These are phyloP conservation scores for Camillea tinctor DNA, from an alignment of 2,329 filamentous ascomycete species.

Conservation along the genomic window DNA sequence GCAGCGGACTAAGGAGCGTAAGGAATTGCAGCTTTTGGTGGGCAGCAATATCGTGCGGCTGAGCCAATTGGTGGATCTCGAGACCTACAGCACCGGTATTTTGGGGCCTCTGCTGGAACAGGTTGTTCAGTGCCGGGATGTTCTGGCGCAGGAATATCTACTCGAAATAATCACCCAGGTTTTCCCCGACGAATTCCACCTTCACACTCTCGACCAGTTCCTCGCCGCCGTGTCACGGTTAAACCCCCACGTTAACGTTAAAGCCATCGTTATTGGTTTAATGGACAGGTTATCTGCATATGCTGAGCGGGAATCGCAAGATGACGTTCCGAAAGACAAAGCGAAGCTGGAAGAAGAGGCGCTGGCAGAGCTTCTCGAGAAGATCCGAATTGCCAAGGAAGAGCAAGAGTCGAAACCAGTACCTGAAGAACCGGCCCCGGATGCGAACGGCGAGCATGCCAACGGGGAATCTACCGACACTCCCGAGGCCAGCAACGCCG, in stretches of 20 bases:
- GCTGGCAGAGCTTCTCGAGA: slow-evolving; percentile 73
- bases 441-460: slow-evolving; percentile 36
- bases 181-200: slow-evolving; percentile 96
- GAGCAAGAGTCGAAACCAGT: slow-evolving; percentile 32
- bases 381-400: slow-evolving; percentile 68
- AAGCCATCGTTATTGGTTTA: slow-evolving; percentile 93
- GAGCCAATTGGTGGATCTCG: slow-evolving; percentile 92
- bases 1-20: slow-evolving; percentile 87
- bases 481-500: slow-evolving; percentile 30
- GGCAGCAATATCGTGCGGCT: slow-evolving; percentile 94
- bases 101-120: slow-evolving; percentile 88
- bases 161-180: slow-evolving; percentile 98
- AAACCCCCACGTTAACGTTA: slow-evolving; percentile 96
- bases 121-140: slow-evolving; percentile 95
- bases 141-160: slow-evolving; percentile 94
- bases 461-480: slow-evolving; percentile 37
- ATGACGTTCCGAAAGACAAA: slow-evolving; percentile 67
- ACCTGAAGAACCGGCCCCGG: slow-evolving; percentile 31
- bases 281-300: slow-evolving; percentile 97
- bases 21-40: slow-evolving; percentile 91
- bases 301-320: slow-evolving; percentile 81
- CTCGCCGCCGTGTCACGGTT: slow-evolving; percentile 88
- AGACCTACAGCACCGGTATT: slow-evolving; percentile 89
- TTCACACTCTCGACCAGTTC: slow-evolving; percentile 94
- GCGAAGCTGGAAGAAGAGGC: slow-evolving; percentile 83